Evolutionary conservation across 208 protist genomes (phyloP).

Genomic region (Crithidia mellificae): DNA sequence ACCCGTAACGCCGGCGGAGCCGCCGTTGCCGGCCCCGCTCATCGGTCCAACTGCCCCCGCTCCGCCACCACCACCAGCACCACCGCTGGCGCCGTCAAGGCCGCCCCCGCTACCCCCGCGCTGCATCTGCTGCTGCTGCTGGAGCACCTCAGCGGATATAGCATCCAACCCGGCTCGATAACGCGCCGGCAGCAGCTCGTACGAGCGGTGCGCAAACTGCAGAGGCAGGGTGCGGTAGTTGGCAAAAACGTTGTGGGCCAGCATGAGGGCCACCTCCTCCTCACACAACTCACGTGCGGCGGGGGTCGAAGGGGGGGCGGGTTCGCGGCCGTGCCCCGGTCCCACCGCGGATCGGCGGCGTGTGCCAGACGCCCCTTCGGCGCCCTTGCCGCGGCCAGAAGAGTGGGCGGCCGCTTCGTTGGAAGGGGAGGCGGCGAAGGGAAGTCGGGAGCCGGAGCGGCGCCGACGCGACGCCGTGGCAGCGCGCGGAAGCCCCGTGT

Average conservation of each 20-base stretch:
- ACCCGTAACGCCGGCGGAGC: not conserved
- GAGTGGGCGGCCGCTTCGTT: no score
- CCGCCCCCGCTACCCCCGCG: not conserved
- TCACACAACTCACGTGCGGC: no score
- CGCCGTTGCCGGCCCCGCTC: not conserved
- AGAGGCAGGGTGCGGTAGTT: constrained; percentile 66
- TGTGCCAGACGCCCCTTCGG: no score
- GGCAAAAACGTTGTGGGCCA: constrained; percentile 48
- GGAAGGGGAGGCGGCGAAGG: not conserved
- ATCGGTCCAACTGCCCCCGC: not conserved
- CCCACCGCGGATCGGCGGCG: no score
- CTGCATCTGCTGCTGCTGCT: constrained; percentile 18
- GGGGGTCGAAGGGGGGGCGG: no score
- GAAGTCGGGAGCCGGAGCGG: constrained; percentile 4
- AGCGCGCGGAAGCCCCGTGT: no score
- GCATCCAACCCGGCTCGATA: constrained; percentile 68
- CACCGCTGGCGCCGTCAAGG: not conserved
- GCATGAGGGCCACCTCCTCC: constrained; percentile 4
- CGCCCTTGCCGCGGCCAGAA: no score
- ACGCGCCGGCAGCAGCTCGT: constrained; percentile 43
- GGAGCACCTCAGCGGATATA: constrained; percentile 34
- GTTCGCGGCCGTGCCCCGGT: no score
- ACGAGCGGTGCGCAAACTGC: constrained; percentile 34
- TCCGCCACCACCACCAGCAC: not conserved
- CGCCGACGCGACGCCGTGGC: constrained; percentile 1